Percentiles rank a stretch among this genome's conserved stretches.
phyloP scores from a whole-genome alignment of 108 stramenopile genomes.

The Skeletonema potamos region DNA sequence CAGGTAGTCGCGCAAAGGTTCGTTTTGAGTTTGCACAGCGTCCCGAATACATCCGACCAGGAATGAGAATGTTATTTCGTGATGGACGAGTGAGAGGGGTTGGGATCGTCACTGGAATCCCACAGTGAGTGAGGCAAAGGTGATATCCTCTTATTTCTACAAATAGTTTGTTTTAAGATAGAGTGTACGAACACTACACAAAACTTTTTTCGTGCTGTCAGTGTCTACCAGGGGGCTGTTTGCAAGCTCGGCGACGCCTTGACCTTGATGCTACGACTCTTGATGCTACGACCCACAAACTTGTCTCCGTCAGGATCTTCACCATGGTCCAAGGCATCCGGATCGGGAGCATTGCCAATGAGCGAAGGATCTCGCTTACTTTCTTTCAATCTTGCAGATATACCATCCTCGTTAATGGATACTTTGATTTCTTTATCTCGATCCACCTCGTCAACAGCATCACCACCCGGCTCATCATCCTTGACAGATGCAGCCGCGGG shows the following conservation, averaged over 20 bases:
- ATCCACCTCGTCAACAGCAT: background rate
- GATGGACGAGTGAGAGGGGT: constrained; percentile 88
- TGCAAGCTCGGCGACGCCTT: background rate
- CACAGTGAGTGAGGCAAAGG: background rate
- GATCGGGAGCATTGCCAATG: background rate
- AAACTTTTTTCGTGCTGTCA: background rate
- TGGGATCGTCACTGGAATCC: constrained; percentile 68
- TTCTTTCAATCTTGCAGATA: too few species aligned
- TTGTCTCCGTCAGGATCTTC: background rate
- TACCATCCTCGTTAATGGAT: background rate
- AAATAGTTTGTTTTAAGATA: background rate
- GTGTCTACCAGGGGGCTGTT: background rate
- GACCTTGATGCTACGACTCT: background rate
- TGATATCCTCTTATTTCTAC: background rate
- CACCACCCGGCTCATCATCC: background rate
- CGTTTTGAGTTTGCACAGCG: constrained; percentile 82
- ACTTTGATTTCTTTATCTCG: background rate
- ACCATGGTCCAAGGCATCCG: background rate
- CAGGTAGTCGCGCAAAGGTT: constrained; percentile 81
- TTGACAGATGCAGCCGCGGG: background rate
- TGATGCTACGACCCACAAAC: background rate
- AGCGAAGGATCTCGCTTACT: background rate
- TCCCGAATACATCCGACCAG: constrained; percentile 84
- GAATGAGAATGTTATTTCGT: constrained; percentile 88
- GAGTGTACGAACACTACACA: background rate